Evolutionary conservation across 75 land plant species (phyloP).

Genomic region (Cunninghamia lanceolata): DNA sequence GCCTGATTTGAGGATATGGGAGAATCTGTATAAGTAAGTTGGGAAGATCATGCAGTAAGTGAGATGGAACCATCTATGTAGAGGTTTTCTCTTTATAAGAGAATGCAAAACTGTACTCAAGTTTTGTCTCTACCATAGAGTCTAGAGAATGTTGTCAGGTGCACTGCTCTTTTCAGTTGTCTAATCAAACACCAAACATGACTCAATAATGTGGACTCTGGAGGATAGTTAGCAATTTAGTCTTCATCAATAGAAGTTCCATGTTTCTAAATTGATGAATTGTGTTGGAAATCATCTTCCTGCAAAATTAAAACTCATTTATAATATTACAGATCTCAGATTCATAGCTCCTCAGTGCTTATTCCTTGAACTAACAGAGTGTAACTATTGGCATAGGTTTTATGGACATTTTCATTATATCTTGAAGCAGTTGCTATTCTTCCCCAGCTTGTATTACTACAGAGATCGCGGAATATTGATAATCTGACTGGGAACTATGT

Average conservation of each 20-base stretch:
- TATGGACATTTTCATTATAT: conserved; percentile 89
- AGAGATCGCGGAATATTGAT: conserved; percentile 78
- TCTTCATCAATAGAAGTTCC: not conserved
- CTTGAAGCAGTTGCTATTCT: conserved; percentile 86
- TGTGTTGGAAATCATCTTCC: not conserved
- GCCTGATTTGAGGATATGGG: not conserved
- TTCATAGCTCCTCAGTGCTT: not conserved
- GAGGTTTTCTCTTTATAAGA: not conserved
- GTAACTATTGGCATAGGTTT: conserved; percentile 38
- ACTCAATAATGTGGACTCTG: not conserved
- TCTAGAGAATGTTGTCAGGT: not conserved
- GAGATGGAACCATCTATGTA: not conserved
- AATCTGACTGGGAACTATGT: conserved; percentile 88
- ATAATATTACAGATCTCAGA: not conserved
- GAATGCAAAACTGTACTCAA: not conserved
- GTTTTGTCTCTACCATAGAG: not conserved
- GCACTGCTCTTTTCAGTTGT: not conserved
- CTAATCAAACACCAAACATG: not conserved
- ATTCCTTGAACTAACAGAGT: not conserved
- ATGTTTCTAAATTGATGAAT: not conserved
- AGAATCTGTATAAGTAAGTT: not conserved
- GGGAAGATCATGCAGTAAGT: not conserved
- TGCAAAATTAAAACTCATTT: not conserved
- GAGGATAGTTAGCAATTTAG: not conserved
- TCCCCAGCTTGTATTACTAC: conserved; percentile 81